Evolutionary conservation across 768 basidiomycete species (phyloP), one percentile per base, ranked within the genome.

Genomic region (Boletus subcaerulescens): DNA sequence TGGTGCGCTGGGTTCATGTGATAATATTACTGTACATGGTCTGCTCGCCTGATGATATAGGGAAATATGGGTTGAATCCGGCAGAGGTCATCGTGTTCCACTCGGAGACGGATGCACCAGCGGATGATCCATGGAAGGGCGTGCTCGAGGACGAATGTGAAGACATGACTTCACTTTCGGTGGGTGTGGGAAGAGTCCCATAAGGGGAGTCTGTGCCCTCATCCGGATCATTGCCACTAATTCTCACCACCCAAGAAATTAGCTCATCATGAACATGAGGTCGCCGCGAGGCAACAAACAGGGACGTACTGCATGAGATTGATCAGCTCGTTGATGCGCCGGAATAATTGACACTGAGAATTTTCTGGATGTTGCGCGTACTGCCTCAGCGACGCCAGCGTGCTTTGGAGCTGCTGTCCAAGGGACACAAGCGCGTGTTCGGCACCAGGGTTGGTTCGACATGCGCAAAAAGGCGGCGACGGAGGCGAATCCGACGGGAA

Each of bases 31-130:
- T 76, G 68, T 84, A 84, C 59, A 85, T 78, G 64, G 67, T 71
- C 62, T 81, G 80, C 48, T 84, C 81, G 60, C 77, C 81, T 48
- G 72, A 64, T 41, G 78, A 71, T 56, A 84, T 74, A 33, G 86
- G 81, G 65, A 89, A 89, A 69, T 89, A 89, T 6, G 87, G 76
- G 51, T 84, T 86, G 71, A 85, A 88, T 32, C 80, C 79, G 29
- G 80, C 64, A 22, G 79, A 74, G 36, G 74, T 62, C 66, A 85
- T 74, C 53, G 79, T 74, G 59, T 76, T 80, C 86, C 85, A 86
- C 69, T 86, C 80, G 59, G 83, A 79, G 39, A 80, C 79, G 52
- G 81, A 61, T 54, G 71, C 77, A 62, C 80, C 79, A 66, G 74
- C 79, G 56, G 69, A 69, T 59, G 74, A 68, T 66, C 59, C 71